Evolutionary conservation across 331 rosid genomes (phyloP), one percentile per base, ranked within the genome.

Genomic region (Erythrophleum ivorense): DNA sequence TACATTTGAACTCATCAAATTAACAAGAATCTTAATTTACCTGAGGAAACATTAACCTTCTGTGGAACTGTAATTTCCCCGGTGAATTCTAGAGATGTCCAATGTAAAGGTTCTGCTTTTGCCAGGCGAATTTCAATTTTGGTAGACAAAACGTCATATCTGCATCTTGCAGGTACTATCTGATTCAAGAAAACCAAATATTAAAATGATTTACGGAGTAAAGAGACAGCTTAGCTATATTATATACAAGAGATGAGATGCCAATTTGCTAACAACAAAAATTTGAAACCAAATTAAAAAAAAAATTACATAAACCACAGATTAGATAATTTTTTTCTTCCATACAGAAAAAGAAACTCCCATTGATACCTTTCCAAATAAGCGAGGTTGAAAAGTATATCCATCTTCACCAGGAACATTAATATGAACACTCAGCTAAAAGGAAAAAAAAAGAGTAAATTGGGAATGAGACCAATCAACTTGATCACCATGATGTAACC

Each of bases 121-220:
- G 82, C 90, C 40, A 96, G 94, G 79, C 84, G 92, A 62, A 96
- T 90, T 89, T 96, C 98, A 88, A 96, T 76, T 92, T 96, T 96
- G 54, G 98, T 96, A 49, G 89, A 68, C 73, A 89, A 74, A 76
- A 91, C 87, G 8, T 58, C 80, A 71, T 48, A 80, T 73, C 85
- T 80, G 80, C 91, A 85, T 76, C 83, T 84, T 48, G 78, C 87
- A 54, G 91, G 88, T 72, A 82, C 69, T 49, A 91, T 91, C 96
- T 91, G 94, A 75, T 78, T 65, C 62, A 74, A 62, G 34, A 78
- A 84, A 69, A 71, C 63, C 63, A 83, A 71, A 29, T 71, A 33
- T 84, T 58, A 80, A 18, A 73, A 62, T 68, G 48, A 70, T 63
- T 50, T 45, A 53, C 3, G 10, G 45, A 77, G 21, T 9, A 60